phyloP scores from a whole-genome alignment of 345 rosid species.

The Aquilaria malaccensis region DNA sequence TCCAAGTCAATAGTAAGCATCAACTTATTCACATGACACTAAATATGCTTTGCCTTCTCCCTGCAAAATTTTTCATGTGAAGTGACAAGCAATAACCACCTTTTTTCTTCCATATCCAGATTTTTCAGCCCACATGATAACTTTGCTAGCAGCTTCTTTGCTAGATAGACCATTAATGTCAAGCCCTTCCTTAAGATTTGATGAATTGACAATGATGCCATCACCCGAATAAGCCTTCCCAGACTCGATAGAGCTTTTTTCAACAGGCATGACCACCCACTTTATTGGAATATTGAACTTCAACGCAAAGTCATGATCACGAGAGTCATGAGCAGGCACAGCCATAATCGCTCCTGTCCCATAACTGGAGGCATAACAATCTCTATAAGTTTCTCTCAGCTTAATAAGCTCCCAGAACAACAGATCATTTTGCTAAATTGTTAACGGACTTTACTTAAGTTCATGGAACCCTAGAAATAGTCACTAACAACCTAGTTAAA shows the following conservation, averaged over 20 bases:
- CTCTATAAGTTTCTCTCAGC: slow-evolving; percentile 2
- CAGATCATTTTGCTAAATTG: too few species aligned
- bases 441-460: neutral
- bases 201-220: slow-evolving; percentile 59
- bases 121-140: slow-evolving; percentile 77
- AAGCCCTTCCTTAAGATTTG: slow-evolving; percentile 48
- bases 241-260: slow-evolving; percentile 31
- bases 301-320: slow-evolving; percentile 79
- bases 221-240: slow-evolving; percentile 53
- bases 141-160: slow-evolving; percentile 57
- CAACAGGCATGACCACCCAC: slow-evolving; percentile 56
- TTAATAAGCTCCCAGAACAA: neutral
- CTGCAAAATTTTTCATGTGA: neutral
- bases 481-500: slow-evolving; percentile 2
- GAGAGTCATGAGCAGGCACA: slow-evolving; percentile 85
- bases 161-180: slow-evolving; percentile 73
- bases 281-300: slow-evolving; percentile 65
- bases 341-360: slow-evolving; percentile 99
- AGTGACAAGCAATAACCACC: slow-evolving; percentile 34
- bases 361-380: slow-evolving; percentile 44
- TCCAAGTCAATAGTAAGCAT: slow-evolving; percentile 1
- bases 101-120: slow-evolving; percentile 79
- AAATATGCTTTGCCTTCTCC: neutral
- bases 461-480: neutral
- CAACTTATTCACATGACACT: neutral